Evolutionary conservation across 2,329 filamentous ascomycete genomes (phyloP).

Genomic region (Aspergillus amoenus): DNA sequence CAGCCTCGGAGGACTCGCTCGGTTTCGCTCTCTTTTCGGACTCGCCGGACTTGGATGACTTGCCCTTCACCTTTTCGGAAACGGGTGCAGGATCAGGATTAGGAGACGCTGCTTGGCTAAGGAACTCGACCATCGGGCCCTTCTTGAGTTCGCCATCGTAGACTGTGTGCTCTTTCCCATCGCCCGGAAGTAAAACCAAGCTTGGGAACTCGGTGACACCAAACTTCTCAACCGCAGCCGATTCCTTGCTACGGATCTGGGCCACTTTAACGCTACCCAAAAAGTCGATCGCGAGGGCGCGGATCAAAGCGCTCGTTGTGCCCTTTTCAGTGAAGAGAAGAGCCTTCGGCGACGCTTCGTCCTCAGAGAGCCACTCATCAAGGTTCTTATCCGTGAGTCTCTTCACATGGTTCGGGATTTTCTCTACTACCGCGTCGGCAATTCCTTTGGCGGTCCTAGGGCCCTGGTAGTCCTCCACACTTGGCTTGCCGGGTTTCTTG

Average conservation of each 20-base stretch:
- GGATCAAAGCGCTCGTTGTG: constrained; percentile 76
- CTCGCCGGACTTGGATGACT: constrained; percentile 42
- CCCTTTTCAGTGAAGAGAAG: constrained; percentile 94
- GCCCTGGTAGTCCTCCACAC: constrained; percentile 89
- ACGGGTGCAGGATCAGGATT: constrained; percentile 71
- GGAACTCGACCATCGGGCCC: constrained; percentile 74
- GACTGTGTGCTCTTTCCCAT: constrained; percentile 64
- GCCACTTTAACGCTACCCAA: constrained; percentile 74
- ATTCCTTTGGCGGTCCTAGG: constrained; percentile 81
- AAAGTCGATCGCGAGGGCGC: constrained; percentile 87
- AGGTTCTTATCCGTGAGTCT: constrained; percentile 76
- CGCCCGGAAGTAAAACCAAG: constrained; percentile 74
- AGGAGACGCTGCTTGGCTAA: constrained; percentile 73
- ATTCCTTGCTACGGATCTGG: constrained; percentile 81
- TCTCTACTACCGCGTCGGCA: constrained; percentile 77
- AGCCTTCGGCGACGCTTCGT: constrained; percentile 73
- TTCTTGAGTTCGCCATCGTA: constrained; percentile 88
- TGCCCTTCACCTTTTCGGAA: constrained; percentile 39
- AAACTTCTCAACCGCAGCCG: constrained; percentile 68
- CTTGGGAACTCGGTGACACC: constrained; percentile 76
- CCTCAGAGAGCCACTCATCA: constrained; percentile 68
- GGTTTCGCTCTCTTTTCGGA: constrained; percentile 47
- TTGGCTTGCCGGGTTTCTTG: constrained; percentile 75
- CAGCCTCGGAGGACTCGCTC: constrained; percentile 37
- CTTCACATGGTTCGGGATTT: constrained; percentile 90